Evolutionary conservation across 2,329 filamentous ascomycete genomes (phyloP).

Genomic region (Paraphoma chrysanthemicola): DNA sequence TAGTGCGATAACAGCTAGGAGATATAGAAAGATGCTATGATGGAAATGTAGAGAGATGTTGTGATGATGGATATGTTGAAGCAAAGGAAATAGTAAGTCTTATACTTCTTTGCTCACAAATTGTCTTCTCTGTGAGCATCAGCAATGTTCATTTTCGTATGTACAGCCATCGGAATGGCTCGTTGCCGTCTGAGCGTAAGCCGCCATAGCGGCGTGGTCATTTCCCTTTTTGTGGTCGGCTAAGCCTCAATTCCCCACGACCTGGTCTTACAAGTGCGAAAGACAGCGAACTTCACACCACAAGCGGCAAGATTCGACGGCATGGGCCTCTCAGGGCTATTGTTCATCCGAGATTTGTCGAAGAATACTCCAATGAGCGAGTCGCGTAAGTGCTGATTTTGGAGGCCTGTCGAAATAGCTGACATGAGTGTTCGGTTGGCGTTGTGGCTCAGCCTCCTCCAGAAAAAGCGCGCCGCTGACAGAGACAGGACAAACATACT

Average conservation of each 20-base stretch:
- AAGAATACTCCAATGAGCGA: slow-evolving; percentile 4
- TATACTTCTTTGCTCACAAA: not conserved
- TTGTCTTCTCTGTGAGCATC: slow-evolving; percentile 1
- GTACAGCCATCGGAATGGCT: slow-evolving; percentile 14
- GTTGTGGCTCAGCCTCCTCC: slow-evolving; percentile 5
- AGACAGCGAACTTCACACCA: not conserved
- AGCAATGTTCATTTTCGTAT: slow-evolving; percentile 3
- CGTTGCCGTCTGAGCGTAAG: slow-evolving; percentile 15
- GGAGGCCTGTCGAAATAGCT: slow-evolving; percentile 8
- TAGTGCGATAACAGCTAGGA: slow-evolving; percentile 18
- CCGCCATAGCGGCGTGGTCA: slow-evolving; percentile 3
- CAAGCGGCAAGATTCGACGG: not conserved
- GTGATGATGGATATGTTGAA: slow-evolving; percentile 20
- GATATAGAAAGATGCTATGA: slow-evolving; percentile 5
- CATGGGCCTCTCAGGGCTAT: not conserved
- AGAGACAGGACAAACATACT: not conserved
- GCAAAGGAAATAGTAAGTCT: slow-evolving; percentile 8
- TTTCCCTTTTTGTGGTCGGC: slow-evolving; percentile 2
- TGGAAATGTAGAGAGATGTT: slow-evolving; percentile 12
- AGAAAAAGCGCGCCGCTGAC: slow-evolving; percentile 4
- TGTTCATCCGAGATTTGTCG: not conserved
- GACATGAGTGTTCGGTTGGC: slow-evolving; percentile 2
- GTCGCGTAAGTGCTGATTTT: slow-evolving; percentile 3
- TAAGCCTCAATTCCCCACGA: slow-evolving; percentile 7
- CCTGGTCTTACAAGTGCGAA: not conserved